Evolutionary conservation across 1,284 basidiomycete genomes (phyloP).

Genomic region (Ceratobasidium sp.): DNA sequence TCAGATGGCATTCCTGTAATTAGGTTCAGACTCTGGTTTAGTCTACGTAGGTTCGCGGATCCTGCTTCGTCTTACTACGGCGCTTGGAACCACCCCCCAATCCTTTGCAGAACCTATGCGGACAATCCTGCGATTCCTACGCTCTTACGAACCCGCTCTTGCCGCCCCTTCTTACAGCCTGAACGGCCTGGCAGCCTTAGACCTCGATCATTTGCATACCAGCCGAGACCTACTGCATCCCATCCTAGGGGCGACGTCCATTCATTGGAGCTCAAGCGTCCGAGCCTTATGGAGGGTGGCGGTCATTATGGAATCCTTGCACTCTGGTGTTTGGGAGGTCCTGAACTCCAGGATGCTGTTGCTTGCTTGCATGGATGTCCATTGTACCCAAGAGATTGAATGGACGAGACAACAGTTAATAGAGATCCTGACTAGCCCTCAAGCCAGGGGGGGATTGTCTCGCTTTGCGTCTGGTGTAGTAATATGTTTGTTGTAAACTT

Average conservation of each 20-base stretch:
- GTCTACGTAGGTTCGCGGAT: conserved; percentile 1
- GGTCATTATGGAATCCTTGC: neutral
- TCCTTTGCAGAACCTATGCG: neutral
- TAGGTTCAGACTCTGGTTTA: conserved; percentile 16
- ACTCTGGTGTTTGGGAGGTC: neutral
- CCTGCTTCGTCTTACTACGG: conserved; percentile 17
- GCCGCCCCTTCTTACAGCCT: neutral
- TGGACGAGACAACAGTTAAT: conserved; percentile 3
- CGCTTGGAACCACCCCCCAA: neutral
- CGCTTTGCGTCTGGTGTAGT: too few relatives aligned
- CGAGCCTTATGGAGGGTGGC: conserved; percentile 16
- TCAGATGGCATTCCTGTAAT: neutral
- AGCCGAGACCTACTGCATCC: conserved; percentile 28
- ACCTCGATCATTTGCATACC: neutral
- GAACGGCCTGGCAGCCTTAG: neutral
- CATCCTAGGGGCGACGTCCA: neutral
- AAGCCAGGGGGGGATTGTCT: neutral
- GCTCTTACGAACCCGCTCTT: neutral
- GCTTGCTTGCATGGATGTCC: neutral
- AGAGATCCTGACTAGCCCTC: neutral
- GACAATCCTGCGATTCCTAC: neutral
- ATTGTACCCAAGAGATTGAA: neutral
- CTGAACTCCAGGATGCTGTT: conserved; percentile 21
- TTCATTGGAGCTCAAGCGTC: conserved; percentile 14
- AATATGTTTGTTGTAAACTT: too few relatives aligned